A percentile compares a stretch with the other conserved stretches of the same genome.
These are phyloP conservation scores for Dendrobium chrysotoxum DNA, from an alignment of 106 monocot species.

Conservation along the genomic window DNA sequence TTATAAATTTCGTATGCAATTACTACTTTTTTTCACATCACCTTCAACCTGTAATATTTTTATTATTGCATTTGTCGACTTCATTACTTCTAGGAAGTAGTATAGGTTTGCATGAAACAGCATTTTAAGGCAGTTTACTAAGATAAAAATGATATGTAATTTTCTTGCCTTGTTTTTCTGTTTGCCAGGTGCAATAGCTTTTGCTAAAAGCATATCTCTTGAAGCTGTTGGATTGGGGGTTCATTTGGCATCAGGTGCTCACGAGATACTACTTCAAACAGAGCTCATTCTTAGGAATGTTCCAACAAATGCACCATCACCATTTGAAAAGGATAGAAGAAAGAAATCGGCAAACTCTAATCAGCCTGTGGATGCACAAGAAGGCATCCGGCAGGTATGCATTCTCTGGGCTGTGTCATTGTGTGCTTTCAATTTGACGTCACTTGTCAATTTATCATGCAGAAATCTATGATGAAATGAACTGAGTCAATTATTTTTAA, in stretches of 20 bases:
- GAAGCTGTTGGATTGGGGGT: constrained; percentile 95
- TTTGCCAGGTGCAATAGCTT: constrained; percentile 77
- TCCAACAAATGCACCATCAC: constrained; percentile 27
- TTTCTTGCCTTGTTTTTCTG: neutral
- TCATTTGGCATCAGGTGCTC: constrained; percentile 92
- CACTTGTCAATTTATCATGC: neutral
- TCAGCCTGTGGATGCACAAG: constrained; percentile 78
- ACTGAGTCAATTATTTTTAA: neutral
- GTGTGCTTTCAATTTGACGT: neutral
- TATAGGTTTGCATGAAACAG: neutral
- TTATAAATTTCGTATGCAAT: too few relatives aligned
- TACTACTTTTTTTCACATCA: too few relatives aligned
- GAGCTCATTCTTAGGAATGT: constrained; percentile 53
- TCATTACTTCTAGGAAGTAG: neutral
- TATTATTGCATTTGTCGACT: neutral
- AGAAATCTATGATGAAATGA: neutral
- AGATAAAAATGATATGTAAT: neutral
- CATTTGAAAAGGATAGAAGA: constrained; percentile 20
- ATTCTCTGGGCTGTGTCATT: neutral
- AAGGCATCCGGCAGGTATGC: constrained; percentile 84
- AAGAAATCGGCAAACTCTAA: constrained; percentile 42
- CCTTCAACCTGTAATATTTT: neutral
- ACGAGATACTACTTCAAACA: constrained; percentile 82
- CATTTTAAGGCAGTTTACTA: neutral
- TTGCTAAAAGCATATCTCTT: constrained; percentile 79